Evolutionary conservation across 2,329 filamentous ascomycete genomes (phyloP).

Genomic region (Periconia macrospinosa): DNA sequence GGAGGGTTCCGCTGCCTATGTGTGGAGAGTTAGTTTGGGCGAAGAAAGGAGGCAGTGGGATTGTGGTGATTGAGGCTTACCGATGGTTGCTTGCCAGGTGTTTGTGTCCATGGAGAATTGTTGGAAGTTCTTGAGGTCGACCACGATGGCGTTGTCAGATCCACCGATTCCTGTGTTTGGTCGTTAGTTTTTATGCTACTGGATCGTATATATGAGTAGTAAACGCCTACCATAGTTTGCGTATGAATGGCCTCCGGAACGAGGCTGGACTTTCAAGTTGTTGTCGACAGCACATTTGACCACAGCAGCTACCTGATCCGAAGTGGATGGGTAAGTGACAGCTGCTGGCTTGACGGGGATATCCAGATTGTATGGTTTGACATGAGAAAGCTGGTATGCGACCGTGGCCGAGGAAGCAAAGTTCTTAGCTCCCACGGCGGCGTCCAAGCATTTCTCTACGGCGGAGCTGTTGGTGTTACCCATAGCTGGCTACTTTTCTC

Average conservation of each 20-base stretch:
- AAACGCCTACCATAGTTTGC: slow-evolving; percentile 46
- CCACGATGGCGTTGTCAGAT: slow-evolving; percentile 49
- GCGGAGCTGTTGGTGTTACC: slow-evolving; percentile 32
- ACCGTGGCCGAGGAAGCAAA: slow-evolving; percentile 26
- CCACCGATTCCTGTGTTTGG: slow-evolving; percentile 47
- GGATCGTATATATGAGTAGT: not conserved
- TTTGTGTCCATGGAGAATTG: slow-evolving; percentile 48
- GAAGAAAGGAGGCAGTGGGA: too few species aligned
- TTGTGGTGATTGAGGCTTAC: too few species aligned
- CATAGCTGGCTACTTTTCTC: slow-evolving; percentile 18
- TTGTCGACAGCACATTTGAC: slow-evolving; percentile 60
- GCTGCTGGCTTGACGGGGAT: slow-evolving; percentile 51
- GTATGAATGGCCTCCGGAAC: slow-evolving; percentile 66
- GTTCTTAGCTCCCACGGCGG: slow-evolving; percentile 29
- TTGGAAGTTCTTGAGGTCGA: slow-evolving; percentile 55
- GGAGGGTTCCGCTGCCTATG: slow-evolving; percentile 51
- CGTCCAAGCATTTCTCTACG: slow-evolving; percentile 30
- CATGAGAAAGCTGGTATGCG: slow-evolving; percentile 33
- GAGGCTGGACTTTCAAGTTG: slow-evolving; percentile 61
- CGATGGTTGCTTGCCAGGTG: slow-evolving; percentile 49
- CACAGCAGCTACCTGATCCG: slow-evolving; percentile 57
- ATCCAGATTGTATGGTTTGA: slow-evolving; percentile 43
- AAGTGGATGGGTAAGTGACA: slow-evolving; percentile 58
- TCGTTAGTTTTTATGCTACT: not conserved
- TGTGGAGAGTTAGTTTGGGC: too few species aligned